A percentile compares a stretch with the other conserved stretches of the same genome.
phyloP scores from a whole-genome alignment of 1,284 basidiomycete genomes.

The Butyriboletus appendiculatus region DNA sequence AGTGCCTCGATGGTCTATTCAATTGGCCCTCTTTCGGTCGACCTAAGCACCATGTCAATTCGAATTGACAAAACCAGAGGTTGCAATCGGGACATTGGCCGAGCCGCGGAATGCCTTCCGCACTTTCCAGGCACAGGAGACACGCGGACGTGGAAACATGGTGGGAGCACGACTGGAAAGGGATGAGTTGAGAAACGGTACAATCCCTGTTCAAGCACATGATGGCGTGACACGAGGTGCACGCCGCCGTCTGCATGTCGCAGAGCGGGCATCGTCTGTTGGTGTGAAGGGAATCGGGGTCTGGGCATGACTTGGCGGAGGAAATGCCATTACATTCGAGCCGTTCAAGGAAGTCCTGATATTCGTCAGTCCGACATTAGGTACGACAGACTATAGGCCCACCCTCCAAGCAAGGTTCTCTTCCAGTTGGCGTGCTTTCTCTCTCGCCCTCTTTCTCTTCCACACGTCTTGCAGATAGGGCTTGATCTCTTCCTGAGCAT shows the following conservation, averaged over 20 bases:
- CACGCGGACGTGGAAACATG: conserved; percentile 13
- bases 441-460: conserved; percentile 6
- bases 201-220: conserved; percentile 22
- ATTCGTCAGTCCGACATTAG: neutral
- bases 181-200: conserved; percentile 12
- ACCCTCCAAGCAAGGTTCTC: conserved; percentile 18
- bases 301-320: neutral
- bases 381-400: neutral
- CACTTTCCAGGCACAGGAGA: conserved; percentile 11
- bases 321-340: conserved; percentile 8
- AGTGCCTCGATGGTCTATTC: neutral
- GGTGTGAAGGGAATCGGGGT: neutral
- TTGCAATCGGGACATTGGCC: conserved; percentile 25
- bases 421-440: conserved; percentile 7
- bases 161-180: conserved; percentile 21
- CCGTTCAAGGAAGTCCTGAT: conserved; percentile 20
- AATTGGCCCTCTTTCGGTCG: conserved; percentile 8
- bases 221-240: conserved; percentile 15
- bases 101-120: conserved; percentile 12
- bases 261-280: conserved; percentile 19
- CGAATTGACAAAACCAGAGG: conserved; percentile 25
- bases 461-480: conserved; percentile 15
- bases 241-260: conserved; percentile 6
- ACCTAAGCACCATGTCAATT: conserved; percentile 27
- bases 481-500: conserved; percentile 18